Evolutionary conservation across 768 basidiomycete genomes (phyloP), one percentile per base, ranked within the genome.

Genomic region (Rhodotorula babjevae): DNA sequence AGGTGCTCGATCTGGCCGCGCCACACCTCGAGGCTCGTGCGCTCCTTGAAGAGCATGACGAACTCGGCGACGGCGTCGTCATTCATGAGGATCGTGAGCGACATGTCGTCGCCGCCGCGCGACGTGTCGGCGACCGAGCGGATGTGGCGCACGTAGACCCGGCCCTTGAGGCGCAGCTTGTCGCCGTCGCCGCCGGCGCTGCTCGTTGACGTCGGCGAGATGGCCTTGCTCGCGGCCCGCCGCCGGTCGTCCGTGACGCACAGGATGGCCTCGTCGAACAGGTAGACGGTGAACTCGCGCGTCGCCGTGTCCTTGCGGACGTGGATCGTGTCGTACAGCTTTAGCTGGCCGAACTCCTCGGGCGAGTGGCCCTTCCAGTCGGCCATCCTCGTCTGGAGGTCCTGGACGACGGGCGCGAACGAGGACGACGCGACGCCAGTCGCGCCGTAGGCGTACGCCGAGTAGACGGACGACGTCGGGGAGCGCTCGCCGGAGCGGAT

Each of bases 161-260:
- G 85, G 0, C 96, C 96, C 79, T 96, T 97, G 53, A 98, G 86
- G 19, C 92, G 87, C 42, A 99, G 85, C 27, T 92, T 90, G 50
- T 90, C 90, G 44, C n/a, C 53, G n/a, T 86, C 87, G 25, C 81
- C 80, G 82, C 81, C 44, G 44, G 6, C 44, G 44, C 36, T 36
- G 36, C 36, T 46, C 14, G 44, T 46, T 3, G 44, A 18, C 44
- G 52, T 61, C 49, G 3, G 79, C 79, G 10, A 93, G 84, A 59
- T 93, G 84, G 44, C 44, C 40, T 89, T 86, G 15, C 89, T 87
- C 4, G 93, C 82, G 0, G 89, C 87, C 36, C 90, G 87, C 78
- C 92, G 94, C 84, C 89, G 92, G 82, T 99, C 95, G 81, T 98
- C 94, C 29, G 90, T 86, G n/a, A 98, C 93, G 80, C 96, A 99